Evolutionary conservation across 176 grass and related monocot genomes (phyloP).

Genomic region (Aegilops umbellulata): DNA sequence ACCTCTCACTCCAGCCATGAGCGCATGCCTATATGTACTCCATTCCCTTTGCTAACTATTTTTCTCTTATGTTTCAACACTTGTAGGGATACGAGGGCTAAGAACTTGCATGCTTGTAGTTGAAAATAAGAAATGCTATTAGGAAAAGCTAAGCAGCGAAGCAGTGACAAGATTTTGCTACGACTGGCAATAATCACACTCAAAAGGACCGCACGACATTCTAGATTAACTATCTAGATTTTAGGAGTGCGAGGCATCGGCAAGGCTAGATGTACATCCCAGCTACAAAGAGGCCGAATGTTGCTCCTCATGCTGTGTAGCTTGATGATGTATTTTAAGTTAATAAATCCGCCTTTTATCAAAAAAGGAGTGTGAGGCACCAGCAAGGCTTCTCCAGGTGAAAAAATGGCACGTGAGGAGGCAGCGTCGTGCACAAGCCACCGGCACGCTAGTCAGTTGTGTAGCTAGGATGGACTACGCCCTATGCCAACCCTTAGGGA

Average conservation of each 20-base stretch:
- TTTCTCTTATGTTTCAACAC: background rate
- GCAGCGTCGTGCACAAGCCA: too few relatives aligned
- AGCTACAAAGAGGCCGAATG: too few relatives aligned
- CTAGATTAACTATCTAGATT: background rate
- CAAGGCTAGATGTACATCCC: too few relatives aligned
- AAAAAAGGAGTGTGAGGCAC: background rate
- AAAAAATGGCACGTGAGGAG: too few relatives aligned
- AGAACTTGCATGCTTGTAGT: background rate
- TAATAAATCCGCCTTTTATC: too few relatives aligned
- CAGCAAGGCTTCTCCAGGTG: background rate
- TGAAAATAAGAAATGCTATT: background rate
- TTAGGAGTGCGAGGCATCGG: background rate
- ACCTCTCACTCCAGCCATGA: background rate
- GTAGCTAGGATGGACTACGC: too few relatives aligned
- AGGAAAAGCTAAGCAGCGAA: background rate
- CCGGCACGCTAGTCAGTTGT: too few relatives aligned
- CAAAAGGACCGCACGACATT: background rate
- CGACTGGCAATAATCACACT: background rate
- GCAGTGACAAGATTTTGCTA: background rate
- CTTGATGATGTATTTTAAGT: too few relatives aligned
- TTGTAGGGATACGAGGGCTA: too few relatives aligned
- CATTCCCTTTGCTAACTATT: background rate
- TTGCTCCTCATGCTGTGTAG: too few relatives aligned
- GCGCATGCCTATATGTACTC: background rate
- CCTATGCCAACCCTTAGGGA: too few relatives aligned